These are phyloP conservation scores for Pseudocercospora fuligena DNA, from an alignment of 2,329 filamentous ascomycete genomes.

Conservation along the genomic window DNA sequence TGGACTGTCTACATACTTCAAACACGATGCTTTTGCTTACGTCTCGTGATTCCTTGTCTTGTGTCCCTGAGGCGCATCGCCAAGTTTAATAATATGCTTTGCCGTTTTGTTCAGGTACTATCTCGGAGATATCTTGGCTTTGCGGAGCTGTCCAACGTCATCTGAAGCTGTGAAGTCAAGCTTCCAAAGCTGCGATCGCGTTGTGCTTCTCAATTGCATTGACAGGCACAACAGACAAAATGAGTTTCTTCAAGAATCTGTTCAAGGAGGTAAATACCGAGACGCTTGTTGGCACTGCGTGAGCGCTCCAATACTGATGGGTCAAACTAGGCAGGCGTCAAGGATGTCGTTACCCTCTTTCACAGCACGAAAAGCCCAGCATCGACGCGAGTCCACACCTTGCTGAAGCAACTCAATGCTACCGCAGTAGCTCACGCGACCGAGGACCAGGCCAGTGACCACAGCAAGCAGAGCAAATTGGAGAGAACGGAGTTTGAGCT, in stretches of 20 bases:
- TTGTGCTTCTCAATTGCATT: not conserved
- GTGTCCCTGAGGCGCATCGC: not conserved
- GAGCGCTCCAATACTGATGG: not conserved
- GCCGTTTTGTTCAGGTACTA: not conserved
- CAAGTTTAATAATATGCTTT: not conserved
- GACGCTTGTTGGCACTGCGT: not conserved
- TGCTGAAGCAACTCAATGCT: slow-evolving; percentile 81
- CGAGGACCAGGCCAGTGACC: slow-evolving; percentile 73
- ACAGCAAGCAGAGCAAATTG: slow-evolving; percentile 62
- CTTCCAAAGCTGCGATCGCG: not conserved
- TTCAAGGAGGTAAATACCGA: slow-evolving; percentile 50
- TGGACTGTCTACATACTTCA: slow-evolving; percentile 11
- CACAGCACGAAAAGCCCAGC: slow-evolving; percentile 77
- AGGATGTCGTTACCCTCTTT: slow-evolving; percentile 93
- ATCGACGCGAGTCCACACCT: slow-evolving; percentile 72
- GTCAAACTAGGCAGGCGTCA: slow-evolving; percentile 46
- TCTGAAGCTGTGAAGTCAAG: not conserved
- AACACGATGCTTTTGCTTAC: slow-evolving; percentile 7
- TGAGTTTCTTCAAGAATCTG: slow-evolving; percentile 52
- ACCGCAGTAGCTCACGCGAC: slow-evolving; percentile 70
- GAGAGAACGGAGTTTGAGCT: slow-evolving; percentile 79
- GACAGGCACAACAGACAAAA: slow-evolving; percentile 17
- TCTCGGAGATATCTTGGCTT: slow-evolving; percentile 1
- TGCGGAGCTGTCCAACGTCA: slow-evolving; percentile 1
- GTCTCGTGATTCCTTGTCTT: not conserved